phyloP scores from a whole-genome alignment of 2,329 filamentous ascomycete species.

The Zarea fungicola region DNA sequence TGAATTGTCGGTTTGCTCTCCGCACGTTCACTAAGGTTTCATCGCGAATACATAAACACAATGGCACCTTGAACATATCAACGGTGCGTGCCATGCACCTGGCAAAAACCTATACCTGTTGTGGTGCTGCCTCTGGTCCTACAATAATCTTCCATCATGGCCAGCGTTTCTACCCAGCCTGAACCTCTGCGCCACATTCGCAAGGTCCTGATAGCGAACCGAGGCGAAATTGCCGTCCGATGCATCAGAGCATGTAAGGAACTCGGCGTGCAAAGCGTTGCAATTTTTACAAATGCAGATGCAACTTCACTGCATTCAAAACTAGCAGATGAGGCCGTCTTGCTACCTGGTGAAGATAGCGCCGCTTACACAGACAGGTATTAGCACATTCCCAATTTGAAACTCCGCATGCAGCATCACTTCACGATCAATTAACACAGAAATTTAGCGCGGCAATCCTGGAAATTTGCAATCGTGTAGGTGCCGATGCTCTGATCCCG shows the following conservation, averaged over 20 bases:
- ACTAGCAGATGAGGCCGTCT: slow-evolving; percentile 46
- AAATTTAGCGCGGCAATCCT: slow-evolving; percentile 16
- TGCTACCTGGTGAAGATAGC: slow-evolving; percentile 19
- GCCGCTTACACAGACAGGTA: slow-evolving; percentile 16
- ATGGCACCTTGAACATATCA: no score
- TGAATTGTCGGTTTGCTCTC: no score
- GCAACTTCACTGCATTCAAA: slow-evolving; percentile 48
- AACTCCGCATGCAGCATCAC: not conserved
- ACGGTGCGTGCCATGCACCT: no score
- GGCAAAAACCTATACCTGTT: no score
- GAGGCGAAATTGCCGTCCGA: slow-evolving; percentile 53
- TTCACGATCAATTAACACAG: no score
- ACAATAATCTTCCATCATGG: not conserved
- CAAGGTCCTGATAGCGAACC: slow-evolving; percentile 49
- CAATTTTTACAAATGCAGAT: slow-evolving; percentile 53
- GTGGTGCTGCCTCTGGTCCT: no score
- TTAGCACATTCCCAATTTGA: not conserved
- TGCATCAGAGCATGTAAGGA: slow-evolving; percentile 41
- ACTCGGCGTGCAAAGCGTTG: slow-evolving; percentile 43
- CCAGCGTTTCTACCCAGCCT: slow-evolving; percentile 30
- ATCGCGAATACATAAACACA: no score
- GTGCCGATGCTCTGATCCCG: slow-evolving; percentile 53
- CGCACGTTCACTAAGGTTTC: no score
- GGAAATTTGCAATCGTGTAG: slow-evolving; percentile 33
- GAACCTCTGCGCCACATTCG: not conserved